Base-by-base conservation (phyloP, 768 basidiomycete genomes). In the Psilocybe tampanensis region DNA sequence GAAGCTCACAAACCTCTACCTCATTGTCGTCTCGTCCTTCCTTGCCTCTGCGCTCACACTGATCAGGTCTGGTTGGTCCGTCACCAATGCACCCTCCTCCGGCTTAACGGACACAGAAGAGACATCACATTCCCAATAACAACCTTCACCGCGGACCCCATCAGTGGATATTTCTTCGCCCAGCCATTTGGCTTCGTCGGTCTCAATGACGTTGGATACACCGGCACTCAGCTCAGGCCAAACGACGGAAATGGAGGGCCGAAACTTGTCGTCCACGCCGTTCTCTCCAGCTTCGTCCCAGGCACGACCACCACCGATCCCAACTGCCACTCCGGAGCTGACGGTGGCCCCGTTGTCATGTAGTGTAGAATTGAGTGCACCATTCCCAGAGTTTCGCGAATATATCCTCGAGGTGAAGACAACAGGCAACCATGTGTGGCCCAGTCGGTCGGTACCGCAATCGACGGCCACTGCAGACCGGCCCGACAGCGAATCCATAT, bases 301-400 rank as follows among this genome's bases (percentile, higher is more conserved):
- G 52, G 52, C 8, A 43, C 52, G 23, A 43, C 52, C 23, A 44
- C 41, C 13, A 22, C 11, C 52, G 43, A 54, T 22, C 19, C 21
- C 23, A 54, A 44, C 22, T 54, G 52, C 41, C 8, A 26, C 12
- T 4, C 12, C 9, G 52, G 52, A n/a, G 52, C 52, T 9, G 52
- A 54, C n/a, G 52, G 52, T 12, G 52, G 52, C n/a, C 41, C 41
- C 23, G 53, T 43, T 45, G 15, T 34, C 32, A n/a, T 54, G 53
- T 29, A 44, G 53, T 18, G 32, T 47, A 2, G 53, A 54, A 15
- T 54, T 24, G 29, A 21, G 44, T 47, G 24, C 45, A 54, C 17
- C n/a, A n/a, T n/a, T n/a, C n/a, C n/a, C n/a, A 21, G 44, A 13
- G n/a, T n/a, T n/a, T n/a, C 43, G 44, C 21, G 21, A 13, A 13